A percentile compares a stretch with the other conserved stretches of the same genome.
Conservation (phyloP, 2,329 filamentous ascomycete genomes). For the Paraphoma chrysanthemicola region DNA sequence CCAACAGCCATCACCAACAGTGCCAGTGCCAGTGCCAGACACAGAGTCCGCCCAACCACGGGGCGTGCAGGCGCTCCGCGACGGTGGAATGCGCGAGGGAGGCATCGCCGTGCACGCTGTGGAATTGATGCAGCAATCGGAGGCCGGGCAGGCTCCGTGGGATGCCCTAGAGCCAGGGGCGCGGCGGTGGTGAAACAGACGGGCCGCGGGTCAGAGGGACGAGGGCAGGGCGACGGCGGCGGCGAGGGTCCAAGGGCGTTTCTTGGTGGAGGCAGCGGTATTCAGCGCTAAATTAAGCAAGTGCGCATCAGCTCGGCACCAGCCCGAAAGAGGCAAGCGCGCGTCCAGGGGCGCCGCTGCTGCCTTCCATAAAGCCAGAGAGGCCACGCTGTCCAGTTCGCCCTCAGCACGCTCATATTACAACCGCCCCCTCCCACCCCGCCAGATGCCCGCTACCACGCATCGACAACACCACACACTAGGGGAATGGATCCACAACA, state of each 20-base stretch:
- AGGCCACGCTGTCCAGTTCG: conserved; percentile 38
- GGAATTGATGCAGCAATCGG: conserved; percentile 8
- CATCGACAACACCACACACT: conserved; percentile 31
- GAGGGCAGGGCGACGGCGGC: conserved; percentile 14
- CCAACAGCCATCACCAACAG: background rate
- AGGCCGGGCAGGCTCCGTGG: background rate
- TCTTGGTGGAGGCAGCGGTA: conserved; percentile 5
- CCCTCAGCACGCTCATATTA: conserved; percentile 36
- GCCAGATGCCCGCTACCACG: conserved; percentile 40
- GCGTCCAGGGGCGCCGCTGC: conserved; percentile 25
- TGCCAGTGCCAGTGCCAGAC: background rate
- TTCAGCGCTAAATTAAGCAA: conserved; percentile 20
- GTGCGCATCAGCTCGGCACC: conserved; percentile 3
- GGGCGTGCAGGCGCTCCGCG: background rate
- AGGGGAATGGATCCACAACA: conserved; percentile 37
- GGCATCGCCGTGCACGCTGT: conserved; percentile 10
- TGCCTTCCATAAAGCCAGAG: conserved; percentile 44
- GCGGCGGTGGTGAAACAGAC: conserved; percentile 33
- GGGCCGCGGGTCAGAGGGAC: conserved; percentile 32
- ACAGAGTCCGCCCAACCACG: background rate
- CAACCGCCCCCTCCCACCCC: conserved; percentile 33
- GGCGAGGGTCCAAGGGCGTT: conserved; percentile 10
- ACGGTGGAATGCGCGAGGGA: conserved; percentile 10
- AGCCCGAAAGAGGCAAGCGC: conserved; percentile 17
- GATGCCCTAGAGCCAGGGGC: conserved; percentile 6